Conservation (phyloP, 2,329 filamentous ascomycete genomes). For the Epicoccum sorghinum region DNA sequence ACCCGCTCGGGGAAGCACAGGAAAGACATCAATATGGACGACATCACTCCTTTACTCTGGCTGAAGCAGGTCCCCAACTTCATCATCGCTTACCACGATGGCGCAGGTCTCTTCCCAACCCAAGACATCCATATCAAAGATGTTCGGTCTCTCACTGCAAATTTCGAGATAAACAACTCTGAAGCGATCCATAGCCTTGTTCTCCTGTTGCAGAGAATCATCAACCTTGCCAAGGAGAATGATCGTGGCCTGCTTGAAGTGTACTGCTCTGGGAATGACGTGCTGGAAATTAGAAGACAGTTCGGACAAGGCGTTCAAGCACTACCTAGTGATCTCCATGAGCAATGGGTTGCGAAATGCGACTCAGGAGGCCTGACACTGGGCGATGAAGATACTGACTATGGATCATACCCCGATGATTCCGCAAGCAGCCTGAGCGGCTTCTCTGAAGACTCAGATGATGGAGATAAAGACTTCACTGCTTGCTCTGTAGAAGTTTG, state of each 20-base stretch:
- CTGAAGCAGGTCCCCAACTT: constrained; percentile 59
- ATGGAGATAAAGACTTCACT: constrained; percentile 43
- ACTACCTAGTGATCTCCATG: constrained; percentile 23
- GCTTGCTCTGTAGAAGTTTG: constrained; percentile 45
- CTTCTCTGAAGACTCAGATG: constrained; percentile 19
- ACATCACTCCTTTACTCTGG: constrained; percentile 57
- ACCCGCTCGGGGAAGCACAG: constrained; percentile 51
- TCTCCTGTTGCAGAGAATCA: constrained; percentile 40
- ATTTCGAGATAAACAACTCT: constrained; percentile 53
- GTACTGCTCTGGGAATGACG: constrained; percentile 34
- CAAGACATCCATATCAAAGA: constrained; percentile 46
- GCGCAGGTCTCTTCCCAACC: constrained; percentile 51
- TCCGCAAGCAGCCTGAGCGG: background rate
- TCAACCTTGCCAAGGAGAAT: constrained; percentile 21
- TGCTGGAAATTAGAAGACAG: constrained; percentile 47
- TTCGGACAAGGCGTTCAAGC: constrained; percentile 30
- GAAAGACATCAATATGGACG: constrained; percentile 44
- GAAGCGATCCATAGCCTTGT: constrained; percentile 34
- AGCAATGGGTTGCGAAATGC: constrained; percentile 17
- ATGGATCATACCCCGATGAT: background rate
- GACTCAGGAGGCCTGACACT: background rate
- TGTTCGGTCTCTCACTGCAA: constrained; percentile 42
- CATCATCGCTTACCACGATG: constrained; percentile 57
- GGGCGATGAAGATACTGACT: background rate
- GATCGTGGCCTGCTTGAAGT: constrained; percentile 40